A percentile compares a stretch with the other conserved stretches of the same genome.
phyloP scores from a whole-genome alignment of 495 filamentous ascomycete genomes.

The Cercophora scortea region DNA sequence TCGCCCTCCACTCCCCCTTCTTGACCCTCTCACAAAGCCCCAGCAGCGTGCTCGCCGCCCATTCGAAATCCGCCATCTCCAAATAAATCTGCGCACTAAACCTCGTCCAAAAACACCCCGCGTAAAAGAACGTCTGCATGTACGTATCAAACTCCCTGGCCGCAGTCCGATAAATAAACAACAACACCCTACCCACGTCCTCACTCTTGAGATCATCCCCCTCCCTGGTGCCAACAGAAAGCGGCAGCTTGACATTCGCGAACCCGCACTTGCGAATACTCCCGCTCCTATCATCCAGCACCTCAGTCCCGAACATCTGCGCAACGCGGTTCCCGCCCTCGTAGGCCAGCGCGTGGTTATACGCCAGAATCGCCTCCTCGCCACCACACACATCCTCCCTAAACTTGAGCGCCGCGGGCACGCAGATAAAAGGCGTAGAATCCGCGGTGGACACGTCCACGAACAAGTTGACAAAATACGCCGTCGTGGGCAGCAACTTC shows the following conservation, averaged over 20 bases:
- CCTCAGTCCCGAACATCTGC: conserved; percentile 54
- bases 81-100: conserved; percentile 65
- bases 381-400: conserved; percentile 63
- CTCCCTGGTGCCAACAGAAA: conserved; percentile 21
- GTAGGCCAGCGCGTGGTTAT: conserved; percentile 47
- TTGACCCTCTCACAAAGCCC: conserved; percentile 45
- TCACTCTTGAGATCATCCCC: conserved; percentile 10
- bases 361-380: conserved; percentile 57
- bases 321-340: conserved; percentile 52
- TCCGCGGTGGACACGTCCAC: conserved; percentile 67
- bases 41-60: conserved; percentile 46
- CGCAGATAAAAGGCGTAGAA: conserved; percentile 55
- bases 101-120: conserved; percentile 50
- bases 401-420: conserved; percentile 59
- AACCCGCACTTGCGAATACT: conserved; percentile 36
- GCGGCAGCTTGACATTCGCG: conserved; percentile 60
- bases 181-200: not conserved
- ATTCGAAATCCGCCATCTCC: conserved; percentile 60
- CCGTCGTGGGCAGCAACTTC: not conserved
- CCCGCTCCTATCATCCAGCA: conserved; percentile 46
- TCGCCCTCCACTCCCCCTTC: not conserved
- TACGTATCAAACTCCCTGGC: conserved; percentile 50
- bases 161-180: conserved; percentile 3
- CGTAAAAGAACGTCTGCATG: conserved; percentile 50
- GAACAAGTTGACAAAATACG: conserved; percentile 55